phyloP scores from a whole-genome alignment of 1,139 yeast genomes.

The Candida dubliniensis region DNA sequence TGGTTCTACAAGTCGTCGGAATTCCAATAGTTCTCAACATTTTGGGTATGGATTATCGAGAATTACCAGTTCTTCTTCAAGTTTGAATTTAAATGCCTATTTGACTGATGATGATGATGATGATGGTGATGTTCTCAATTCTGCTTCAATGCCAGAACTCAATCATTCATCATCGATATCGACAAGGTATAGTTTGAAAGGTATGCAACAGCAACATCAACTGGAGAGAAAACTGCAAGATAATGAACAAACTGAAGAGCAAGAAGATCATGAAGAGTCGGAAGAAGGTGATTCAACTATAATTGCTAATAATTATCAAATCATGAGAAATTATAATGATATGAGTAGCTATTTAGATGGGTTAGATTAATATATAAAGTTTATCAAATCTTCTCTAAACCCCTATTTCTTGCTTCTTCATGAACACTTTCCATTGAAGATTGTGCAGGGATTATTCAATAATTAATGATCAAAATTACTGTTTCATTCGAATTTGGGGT shows the following conservation, averaged over 20 bases:
- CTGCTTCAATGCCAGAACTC: background rate
- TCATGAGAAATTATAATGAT: conserved; percentile 16
- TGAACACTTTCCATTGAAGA: no score
- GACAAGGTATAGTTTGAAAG: conserved; percentile 10
- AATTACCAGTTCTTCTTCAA: conserved; percentile 44
- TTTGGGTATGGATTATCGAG: conserved; percentile 30
- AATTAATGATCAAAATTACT: no score
- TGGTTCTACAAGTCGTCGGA: conserved; percentile 3
- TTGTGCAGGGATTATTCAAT: no score
- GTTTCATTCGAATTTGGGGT: no score
- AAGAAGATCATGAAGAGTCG: conserved; percentile 14
- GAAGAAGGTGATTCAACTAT: conserved; percentile 19
- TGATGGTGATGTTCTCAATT: no score
- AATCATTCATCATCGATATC: conserved; percentile 6
- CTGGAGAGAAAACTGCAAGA: background rate
- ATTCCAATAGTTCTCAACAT: conserved; percentile 15
- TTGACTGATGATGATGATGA: conserved; percentile 36
- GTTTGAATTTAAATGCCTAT: conserved; percentile 46
- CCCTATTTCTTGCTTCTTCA: no score
- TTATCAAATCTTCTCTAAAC: no score
- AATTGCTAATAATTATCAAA: conserved; percentile 14
- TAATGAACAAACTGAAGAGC: conserved; percentile 7
- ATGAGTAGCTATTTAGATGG: conserved; percentile 32
- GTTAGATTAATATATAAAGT: conserved; percentile 16
- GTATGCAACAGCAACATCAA: background rate